Percentiles rank a stretch among this genome's conserved stretches.
Evolutionary conservation across 2,329 filamentous ascomycete genomes (phyloP).

Genomic region (Trichophyton equinum): DNA sequence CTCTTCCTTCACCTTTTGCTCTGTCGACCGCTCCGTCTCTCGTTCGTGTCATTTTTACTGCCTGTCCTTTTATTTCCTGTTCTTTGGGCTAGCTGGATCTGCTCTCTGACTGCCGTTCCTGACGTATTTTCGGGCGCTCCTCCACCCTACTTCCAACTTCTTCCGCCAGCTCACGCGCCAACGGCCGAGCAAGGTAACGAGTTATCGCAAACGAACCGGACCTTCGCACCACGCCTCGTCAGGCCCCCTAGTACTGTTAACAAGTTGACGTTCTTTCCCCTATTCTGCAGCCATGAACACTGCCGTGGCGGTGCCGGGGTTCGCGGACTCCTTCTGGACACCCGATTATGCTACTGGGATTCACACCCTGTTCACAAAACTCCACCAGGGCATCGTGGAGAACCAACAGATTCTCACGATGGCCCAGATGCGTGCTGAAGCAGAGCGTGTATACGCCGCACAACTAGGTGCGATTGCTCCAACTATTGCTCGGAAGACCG

Average conservation of each 20-base stretch:
- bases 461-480: constrained; percentile 70
- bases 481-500: constrained; percentile 62
- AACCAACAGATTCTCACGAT: constrained; percentile 89
- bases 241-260: not conserved
- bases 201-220: not conserved
- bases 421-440: constrained; percentile 86
- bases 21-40: not conserved
- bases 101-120: not conserved
- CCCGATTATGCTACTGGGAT: constrained; percentile 92
- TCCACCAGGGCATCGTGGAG: constrained; percentile 90
- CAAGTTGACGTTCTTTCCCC: not conserved
- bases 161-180: not conserved
- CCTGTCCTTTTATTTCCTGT: not conserved
- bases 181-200: not conserved
- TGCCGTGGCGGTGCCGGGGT: constrained; percentile 58
- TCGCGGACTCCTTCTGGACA: constrained; percentile 96
- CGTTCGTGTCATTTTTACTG: not conserved
- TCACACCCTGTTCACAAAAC: constrained; percentile 87
- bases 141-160: not conserved
- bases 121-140: not conserved
- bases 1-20: not conserved
- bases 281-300: not conserved
- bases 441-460: constrained; percentile 78
- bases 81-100: constrained; percentile 3
- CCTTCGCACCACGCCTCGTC: not conserved